Evolutionary conservation across 148 eudicot genomes (phyloP).

Genomic region (Rhododendron griersonianum): DNA sequence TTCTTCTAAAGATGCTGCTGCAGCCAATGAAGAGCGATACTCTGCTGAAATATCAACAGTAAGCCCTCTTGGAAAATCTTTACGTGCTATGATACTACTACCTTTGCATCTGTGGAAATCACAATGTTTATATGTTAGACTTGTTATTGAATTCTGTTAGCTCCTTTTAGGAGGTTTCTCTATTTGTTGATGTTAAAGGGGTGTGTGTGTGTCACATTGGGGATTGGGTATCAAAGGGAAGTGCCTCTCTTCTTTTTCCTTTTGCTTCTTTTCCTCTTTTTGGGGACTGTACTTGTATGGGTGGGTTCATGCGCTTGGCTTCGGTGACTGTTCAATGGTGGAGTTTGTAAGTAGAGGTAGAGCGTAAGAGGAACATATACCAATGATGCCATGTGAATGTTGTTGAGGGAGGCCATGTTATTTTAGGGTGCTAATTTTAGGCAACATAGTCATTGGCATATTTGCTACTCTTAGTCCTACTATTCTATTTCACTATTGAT

Average conservation of each 20-base stretch:
- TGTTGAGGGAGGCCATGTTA: neutral
- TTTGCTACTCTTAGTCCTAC: neutral
- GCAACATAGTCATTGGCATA: neutral
- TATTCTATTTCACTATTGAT: neutral
- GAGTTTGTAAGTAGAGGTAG: neutral
- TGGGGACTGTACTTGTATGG: neutral
- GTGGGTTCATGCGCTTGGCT: neutral
- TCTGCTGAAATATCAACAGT: slow-evolving; percentile 67
- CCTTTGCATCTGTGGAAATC: neutral
- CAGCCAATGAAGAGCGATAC: slow-evolving; percentile 62
- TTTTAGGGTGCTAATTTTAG: neutral
- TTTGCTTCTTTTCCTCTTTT: neutral
- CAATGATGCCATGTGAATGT: neutral
- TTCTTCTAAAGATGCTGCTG: slow-evolving; percentile 63
- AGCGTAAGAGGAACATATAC: neutral
- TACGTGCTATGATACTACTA: neutral
- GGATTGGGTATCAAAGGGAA: neutral
- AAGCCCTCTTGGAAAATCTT: neutral
- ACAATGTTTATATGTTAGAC: neutral
- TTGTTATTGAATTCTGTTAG: neutral
- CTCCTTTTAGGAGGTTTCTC: neutral
- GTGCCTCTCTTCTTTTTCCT: neutral
- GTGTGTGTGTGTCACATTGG: no score
- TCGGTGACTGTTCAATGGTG: neutral
- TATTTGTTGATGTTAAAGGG: neutral